These are phyloP conservation scores for Plasmodium sp. DNA, from an alignment of 169 alveolate species.

Conservation along the genomic window DNA sequence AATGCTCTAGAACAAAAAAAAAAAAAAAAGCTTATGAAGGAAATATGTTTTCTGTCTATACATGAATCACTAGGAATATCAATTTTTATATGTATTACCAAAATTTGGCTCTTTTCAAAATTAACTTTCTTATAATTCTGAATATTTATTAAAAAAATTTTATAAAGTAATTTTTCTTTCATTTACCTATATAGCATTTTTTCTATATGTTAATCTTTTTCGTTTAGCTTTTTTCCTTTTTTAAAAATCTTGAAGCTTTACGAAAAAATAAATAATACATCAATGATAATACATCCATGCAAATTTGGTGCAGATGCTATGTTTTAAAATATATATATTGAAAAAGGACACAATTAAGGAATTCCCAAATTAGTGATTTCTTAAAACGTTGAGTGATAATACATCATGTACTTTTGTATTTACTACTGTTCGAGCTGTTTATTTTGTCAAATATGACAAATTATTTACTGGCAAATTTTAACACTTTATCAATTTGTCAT, in stretches of 20 bases:
- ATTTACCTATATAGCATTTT: not conserved
- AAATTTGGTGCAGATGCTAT: not conserved
- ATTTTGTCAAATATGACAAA: not conserved
- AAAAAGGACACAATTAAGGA: not conserved
- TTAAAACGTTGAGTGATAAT: not conserved
- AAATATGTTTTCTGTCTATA: not conserved
- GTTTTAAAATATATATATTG: not conserved
- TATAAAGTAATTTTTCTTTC: not conserved
- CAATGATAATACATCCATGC: not conserved
- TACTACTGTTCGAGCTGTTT: not conserved
- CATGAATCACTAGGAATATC: not conserved
- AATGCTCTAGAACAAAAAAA: no score
- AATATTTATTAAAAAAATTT: not conserved
- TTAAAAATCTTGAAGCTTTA: not conserved
- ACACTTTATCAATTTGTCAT: not conserved
- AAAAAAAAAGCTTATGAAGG: no score
- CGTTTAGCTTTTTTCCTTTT: not conserved
- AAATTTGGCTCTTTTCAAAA: not conserved
- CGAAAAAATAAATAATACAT: not conserved
- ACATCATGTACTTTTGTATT: not conserved
- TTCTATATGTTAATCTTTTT: not conserved
- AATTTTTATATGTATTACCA: not conserved
- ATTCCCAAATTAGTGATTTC: not conserved
- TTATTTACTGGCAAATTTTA: not conserved
- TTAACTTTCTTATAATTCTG: not conserved